Conservation (phyloP, 208 protist species). For the Trypanosoma platydactyli region DNA sequence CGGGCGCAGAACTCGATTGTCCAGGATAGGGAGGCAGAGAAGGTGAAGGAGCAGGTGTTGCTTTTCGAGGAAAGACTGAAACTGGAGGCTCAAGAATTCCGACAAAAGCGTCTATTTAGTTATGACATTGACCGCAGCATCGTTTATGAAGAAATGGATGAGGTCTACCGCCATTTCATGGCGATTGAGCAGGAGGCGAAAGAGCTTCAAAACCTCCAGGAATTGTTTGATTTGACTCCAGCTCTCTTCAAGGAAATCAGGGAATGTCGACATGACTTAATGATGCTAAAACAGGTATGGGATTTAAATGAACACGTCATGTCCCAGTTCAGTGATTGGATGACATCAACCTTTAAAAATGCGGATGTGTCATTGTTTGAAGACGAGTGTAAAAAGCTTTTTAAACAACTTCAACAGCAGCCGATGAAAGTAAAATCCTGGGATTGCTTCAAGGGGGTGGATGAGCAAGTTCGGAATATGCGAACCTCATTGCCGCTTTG, state of each 20-base stretch:
- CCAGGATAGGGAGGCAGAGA: slow-evolving; percentile 92
- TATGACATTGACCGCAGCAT: slow-evolving; percentile 70
- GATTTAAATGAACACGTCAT: slow-evolving; percentile 93
- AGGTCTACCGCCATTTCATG: slow-evolving; percentile 76
- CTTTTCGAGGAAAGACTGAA: slow-evolving; percentile 78
- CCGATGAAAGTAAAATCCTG: slow-evolving; percentile 94
- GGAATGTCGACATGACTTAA: slow-evolving; percentile 90
- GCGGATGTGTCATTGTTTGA: slow-evolving; percentile 92
- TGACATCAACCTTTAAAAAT: slow-evolving; percentile 93
- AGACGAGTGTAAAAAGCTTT: slow-evolving; percentile 94
- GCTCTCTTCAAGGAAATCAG: slow-evolving; percentile 93
- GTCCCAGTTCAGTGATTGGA: slow-evolving; percentile 93
- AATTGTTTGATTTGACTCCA: slow-evolving; percentile 93
- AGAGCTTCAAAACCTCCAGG: slow-evolving; percentile 90
- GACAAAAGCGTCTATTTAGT: slow-evolving; percentile 82
- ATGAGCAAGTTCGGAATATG: slow-evolving; percentile 95
- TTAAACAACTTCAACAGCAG: slow-evolving; percentile 92
- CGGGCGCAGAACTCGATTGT: slow-evolving; percentile 91
- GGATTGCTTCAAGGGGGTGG: slow-evolving; percentile 93
- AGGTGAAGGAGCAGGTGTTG: slow-evolving; percentile 88
- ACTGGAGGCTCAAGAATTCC: slow-evolving; percentile 78
- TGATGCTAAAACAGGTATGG: slow-evolving; percentile 94
- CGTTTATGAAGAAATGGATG: slow-evolving; percentile 89
- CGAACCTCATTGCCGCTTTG: slow-evolving; percentile 92
- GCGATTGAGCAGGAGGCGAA: slow-evolving; percentile 87